Conservation (phyloP, 2,329 filamentous ascomycete species). For the Ceratocystis papillata region DNA sequence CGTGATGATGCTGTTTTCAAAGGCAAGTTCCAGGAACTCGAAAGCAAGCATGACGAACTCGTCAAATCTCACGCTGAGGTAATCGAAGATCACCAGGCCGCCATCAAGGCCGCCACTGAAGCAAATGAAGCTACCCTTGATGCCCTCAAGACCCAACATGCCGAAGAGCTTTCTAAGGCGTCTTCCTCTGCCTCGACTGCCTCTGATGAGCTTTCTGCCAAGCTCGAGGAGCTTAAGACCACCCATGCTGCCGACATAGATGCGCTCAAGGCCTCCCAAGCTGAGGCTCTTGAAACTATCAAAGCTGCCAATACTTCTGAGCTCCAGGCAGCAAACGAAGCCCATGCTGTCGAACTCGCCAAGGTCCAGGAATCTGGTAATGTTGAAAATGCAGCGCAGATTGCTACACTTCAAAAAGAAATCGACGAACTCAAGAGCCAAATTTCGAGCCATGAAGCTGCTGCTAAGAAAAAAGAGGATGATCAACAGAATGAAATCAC, state of each 20-base stretch:
- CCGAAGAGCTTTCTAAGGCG: constrained; percentile 41
- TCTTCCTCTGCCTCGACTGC: constrained; percentile 42
- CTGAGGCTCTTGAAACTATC: constrained; percentile 35
- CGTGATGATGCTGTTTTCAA: constrained; percentile 54
- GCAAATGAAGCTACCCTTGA: constrained; percentile 41
- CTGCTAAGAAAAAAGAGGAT: constrained; percentile 24
- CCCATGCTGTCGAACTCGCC: constrained; percentile 41
- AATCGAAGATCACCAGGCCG: constrained; percentile 34
- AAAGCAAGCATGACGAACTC: constrained; percentile 46
- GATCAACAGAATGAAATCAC: constrained; percentile 22
- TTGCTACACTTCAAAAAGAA: constrained; percentile 40
- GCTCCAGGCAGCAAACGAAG: constrained; percentile 34
- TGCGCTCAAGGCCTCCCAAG: constrained; percentile 37
- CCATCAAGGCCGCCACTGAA: constrained; percentile 36
- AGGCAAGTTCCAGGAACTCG: constrained; percentile 51
- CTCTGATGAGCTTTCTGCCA: constrained; percentile 38
- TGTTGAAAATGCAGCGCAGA: constrained; percentile 36
- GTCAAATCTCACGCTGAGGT: constrained; percentile 30
- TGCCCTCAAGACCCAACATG: constrained; percentile 45
- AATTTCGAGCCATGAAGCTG: constrained; percentile 27
- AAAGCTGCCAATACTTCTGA: constrained; percentile 33
- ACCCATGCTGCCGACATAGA: constrained; percentile 35
- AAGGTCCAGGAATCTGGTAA: constrained; percentile 33
- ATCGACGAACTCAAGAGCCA: constrained; percentile 29
- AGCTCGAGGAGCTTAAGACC: constrained; percentile 36